phyloP scores from a whole-genome alignment of 768 basidiomycete species.

The Coprinopsis sp. region DNA sequence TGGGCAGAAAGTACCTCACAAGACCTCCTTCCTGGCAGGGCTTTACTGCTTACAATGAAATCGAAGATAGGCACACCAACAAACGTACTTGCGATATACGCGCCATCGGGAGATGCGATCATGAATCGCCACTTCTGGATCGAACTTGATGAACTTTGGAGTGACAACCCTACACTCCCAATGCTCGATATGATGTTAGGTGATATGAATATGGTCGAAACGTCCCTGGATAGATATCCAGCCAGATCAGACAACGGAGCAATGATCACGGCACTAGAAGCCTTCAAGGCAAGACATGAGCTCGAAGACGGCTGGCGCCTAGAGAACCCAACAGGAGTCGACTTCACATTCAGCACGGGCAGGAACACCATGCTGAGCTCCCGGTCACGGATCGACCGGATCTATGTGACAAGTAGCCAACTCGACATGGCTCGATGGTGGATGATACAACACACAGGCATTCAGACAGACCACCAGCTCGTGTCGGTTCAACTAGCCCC shows the following conservation, averaged over 20 bases:
- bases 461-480: conserved; percentile 25
- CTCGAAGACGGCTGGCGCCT: conserved; percentile 27
- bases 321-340: conserved; percentile 12
- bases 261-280: conserved; percentile 12
- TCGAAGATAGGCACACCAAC: conserved; percentile 16
- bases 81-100: conserved; percentile 28
- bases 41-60: conserved; percentile 11
- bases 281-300: conserved; percentile 12
- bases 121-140: conserved; percentile 28
- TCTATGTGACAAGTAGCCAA: conserved; percentile 19
- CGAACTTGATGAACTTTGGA: conserved; percentile 10
- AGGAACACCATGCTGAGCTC: conserved; percentile 1
- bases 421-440: conserved; percentile 16
- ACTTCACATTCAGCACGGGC: conserved; percentile 20
- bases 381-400: conserved; percentile 27
- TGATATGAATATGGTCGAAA: conserved; percentile 32
- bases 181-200: conserved; percentile 26
- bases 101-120: conserved; percentile 22
- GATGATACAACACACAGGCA: conserved; percentile 15
- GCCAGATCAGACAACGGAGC: conserved; percentile 11
- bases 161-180: background rate
- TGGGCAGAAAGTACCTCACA: conserved; percentile 5
- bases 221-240: conserved; percentile 26
- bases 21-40: conserved; percentile 25
- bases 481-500: conserved; percentile 16